Percentiles rank a stretch among this genome's conserved stretches.
These are phyloP conservation scores for Podospora comata DNA, from an alignment of 495 filamentous ascomycete species.

Conservation along the genomic window DNA sequence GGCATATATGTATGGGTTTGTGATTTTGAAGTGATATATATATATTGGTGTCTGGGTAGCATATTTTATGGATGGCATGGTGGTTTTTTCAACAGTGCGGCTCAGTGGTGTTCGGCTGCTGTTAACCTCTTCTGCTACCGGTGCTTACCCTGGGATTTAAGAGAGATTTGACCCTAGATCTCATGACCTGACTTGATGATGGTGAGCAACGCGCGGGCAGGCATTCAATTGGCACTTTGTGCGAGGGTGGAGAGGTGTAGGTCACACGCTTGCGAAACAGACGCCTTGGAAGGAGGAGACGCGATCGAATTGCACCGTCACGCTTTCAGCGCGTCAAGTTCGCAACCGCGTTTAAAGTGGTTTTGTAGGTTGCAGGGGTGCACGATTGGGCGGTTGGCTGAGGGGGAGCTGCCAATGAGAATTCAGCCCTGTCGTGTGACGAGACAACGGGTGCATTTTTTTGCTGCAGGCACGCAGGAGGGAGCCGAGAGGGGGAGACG, in stretches of 20 bases:
- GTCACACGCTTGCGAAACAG: neutral
- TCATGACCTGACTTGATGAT: neutral
- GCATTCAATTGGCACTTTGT: neutral
- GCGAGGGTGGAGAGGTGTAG: neutral
- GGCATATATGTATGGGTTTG: neutral
- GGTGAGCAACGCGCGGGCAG: neutral
- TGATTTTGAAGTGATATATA: neutral
- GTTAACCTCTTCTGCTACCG: neutral
- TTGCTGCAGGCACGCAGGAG: neutral
- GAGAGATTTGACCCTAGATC: neutral
- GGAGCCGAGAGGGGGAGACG: neutral
- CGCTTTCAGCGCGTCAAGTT: neutral
- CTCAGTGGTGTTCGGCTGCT: neutral
- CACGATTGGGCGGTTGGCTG: neutral
- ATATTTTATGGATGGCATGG: neutral
- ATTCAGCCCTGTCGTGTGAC: neutral
- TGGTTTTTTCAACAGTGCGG: neutral
- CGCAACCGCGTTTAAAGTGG: slow-evolving; percentile 15
- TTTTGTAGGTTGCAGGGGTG: slow-evolving; percentile 12
- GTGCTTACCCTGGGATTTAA: neutral
- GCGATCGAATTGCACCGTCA: neutral
- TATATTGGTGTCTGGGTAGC: neutral
- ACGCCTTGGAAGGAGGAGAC: neutral
- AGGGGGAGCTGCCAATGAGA: slow-evolving; percentile 7
- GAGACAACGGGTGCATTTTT: neutral